A percentile compares a stretch with the other conserved stretches of the same genome.
Conservation (phyloP, 306 rosid species). For the Sphenostylis stenocarpa region DNA sequence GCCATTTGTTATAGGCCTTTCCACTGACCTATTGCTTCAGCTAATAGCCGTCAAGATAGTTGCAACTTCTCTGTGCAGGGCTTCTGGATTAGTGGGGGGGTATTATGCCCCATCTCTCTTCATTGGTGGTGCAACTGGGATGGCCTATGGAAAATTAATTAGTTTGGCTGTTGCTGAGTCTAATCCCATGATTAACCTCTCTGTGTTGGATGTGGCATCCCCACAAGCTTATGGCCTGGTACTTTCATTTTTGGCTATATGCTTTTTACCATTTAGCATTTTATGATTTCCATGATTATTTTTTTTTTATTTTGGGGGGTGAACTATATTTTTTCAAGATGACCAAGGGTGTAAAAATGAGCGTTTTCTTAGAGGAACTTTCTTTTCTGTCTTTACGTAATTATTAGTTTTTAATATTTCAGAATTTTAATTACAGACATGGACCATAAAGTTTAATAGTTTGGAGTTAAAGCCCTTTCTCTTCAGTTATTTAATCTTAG, state of each 20-base stretch:
- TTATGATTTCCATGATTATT: constrained; percentile 15
- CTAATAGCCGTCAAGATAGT: constrained; percentile 75
- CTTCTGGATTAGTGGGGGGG: constrained; percentile 95
- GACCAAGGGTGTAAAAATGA: constrained; percentile 13
- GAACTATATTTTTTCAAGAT: constrained; percentile 19
- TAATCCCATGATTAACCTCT: constrained; percentile 53
- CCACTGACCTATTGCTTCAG: constrained; percentile 79
- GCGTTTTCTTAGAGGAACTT: constrained; percentile 19
- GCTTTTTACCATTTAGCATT: constrained; percentile 18
- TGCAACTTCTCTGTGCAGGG: constrained; percentile 87
- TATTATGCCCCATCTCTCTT: constrained; percentile 95
- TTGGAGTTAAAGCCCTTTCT: neutral
- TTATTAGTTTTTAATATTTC: constrained; percentile 10
- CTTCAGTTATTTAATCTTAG: neutral
- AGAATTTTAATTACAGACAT: neutral
- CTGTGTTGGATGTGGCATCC: constrained; percentile 88
- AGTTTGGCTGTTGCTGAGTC: constrained; percentile 61
- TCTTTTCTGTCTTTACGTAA: neutral
- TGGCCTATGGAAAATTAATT: constrained; percentile 86
- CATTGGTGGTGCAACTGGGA: constrained; percentile 94
- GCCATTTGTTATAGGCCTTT: constrained; percentile 73
- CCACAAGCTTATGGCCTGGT: constrained; percentile 99
- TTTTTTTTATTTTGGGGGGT: neutral
- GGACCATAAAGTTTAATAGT: neutral
- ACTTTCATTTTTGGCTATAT: constrained; percentile 31